These are phyloP conservation scores for Xanthoconium purpureum DNA, from an alignment of 768 basidiomycete genomes.

Conservation along the genomic window DNA sequence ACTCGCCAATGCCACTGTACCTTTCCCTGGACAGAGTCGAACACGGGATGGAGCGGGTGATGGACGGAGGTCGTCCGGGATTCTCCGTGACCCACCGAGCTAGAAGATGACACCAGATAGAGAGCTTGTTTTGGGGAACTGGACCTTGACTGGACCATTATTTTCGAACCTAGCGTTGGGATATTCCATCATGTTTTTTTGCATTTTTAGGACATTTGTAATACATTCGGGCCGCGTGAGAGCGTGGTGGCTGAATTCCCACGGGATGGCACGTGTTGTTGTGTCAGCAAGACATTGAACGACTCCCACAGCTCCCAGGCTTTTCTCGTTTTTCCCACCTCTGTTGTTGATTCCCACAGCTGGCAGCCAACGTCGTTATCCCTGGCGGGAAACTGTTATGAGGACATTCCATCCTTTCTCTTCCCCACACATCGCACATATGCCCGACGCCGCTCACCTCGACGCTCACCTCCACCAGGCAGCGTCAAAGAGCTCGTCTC, in stretches of 20 bases:
- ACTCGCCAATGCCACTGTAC: constrained; percentile 24
- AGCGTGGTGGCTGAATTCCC: constrained; percentile 27
- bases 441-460: constrained; percentile 38
- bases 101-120: constrained; percentile 11
- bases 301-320: constrained; percentile 23
- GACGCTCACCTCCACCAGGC: constrained; percentile 31
- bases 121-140: not conserved
- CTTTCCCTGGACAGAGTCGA: constrained; percentile 32
- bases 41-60: constrained; percentile 23
- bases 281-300: constrained; percentile 19
- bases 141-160: constrained; percentile 20
- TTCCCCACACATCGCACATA: constrained; percentile 40
- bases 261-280: constrained; percentile 32
- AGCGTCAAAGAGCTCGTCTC: constrained; percentile 41
- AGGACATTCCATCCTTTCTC: constrained; percentile 44
- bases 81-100: constrained; percentile 42
- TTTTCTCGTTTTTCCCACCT: constrained; percentile 45
- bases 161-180: constrained; percentile 21
- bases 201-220: constrained; percentile 16
- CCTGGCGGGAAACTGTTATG: constrained; percentile 42
- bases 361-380: constrained; percentile 36
- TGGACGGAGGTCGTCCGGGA: constrained; percentile 29
- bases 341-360: constrained; percentile 45
- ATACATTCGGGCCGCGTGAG: constrained; percentile 18
- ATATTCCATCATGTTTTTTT: constrained; percentile 13